Percentiles rank a stretch among this genome's conserved stretches.
Conservation (phyloP, 176 grass and related monocot genomes). For the Alloteropsis semialata region DNA sequence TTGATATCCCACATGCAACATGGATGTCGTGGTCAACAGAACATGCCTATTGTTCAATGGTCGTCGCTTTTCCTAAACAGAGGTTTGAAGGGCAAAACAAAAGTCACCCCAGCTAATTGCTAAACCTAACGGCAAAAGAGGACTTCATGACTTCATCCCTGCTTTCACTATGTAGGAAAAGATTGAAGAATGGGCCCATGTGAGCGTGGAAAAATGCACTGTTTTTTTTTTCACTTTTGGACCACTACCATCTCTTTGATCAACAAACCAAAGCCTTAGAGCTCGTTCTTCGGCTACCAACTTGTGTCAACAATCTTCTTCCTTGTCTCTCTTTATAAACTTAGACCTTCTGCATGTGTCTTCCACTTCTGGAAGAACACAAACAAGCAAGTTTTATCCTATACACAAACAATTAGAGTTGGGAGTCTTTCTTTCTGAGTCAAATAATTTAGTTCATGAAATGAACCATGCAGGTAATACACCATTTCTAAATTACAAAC, state of each 20-base stretch:
- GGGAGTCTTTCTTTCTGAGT: not conserved
- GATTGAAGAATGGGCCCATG: not conserved
- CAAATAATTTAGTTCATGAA: not conserved
- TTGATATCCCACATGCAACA: not conserved
- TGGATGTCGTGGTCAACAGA: conserved; percentile 5
- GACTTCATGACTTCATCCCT: not conserved
- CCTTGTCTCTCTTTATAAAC: not conserved
- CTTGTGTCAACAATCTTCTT: conserved; percentile 22
- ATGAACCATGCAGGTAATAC: not conserved
- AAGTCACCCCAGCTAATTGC: not conserved
- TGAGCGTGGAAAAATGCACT: not conserved
- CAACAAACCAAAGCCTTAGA: not conserved
- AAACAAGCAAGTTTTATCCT: not conserved
- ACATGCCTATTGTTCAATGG: not conserved
- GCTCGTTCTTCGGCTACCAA: not conserved
- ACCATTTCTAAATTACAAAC: not conserved
- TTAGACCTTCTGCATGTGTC: not conserved
- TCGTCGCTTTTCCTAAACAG: not conserved
- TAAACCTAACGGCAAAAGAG: not conserved
- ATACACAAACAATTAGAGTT: not conserved
- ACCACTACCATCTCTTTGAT: conserved; percentile 13
- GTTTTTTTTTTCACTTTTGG: conserved; percentile 20
- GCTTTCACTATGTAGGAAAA: conserved; percentile 25
- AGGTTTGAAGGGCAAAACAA: conserved; percentile 9
- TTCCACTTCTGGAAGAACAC: not conserved